Evolutionary conservation across 176 grass and related monocot species (phyloP).

Genomic region (Triticum urartu): DNA sequence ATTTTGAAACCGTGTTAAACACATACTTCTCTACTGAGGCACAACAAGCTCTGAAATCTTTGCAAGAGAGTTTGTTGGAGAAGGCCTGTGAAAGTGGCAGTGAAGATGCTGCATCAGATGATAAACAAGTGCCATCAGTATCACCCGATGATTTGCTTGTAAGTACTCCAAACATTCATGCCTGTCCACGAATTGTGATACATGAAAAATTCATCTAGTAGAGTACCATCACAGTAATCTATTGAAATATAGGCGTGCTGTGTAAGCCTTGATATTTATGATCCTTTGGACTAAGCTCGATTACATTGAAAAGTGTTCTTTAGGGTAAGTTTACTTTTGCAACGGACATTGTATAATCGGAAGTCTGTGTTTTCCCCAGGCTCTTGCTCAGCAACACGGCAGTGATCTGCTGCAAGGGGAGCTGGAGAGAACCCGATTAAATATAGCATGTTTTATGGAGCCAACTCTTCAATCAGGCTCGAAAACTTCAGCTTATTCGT

Average conservation of each 20-base stretch:
- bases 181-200: neutral
- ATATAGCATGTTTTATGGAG: constrained; percentile 94
- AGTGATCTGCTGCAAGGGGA: constrained; percentile 79
- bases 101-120: constrained; percentile 87
- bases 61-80: constrained; percentile 90
- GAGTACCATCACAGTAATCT: neutral
- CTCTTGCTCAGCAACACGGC: constrained; percentile 75
- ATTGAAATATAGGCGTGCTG: neutral
- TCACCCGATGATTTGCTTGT: constrained; percentile 99
- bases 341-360: neutral
- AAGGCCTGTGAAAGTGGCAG: constrained; percentile 95
- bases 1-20: constrained; percentile 79
- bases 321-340: neutral
- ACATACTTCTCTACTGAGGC: constrained; percentile 82
- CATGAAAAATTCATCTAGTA: neutral
- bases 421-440: constrained; percentile 83
- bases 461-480: constrained; percentile 45
- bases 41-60: constrained; percentile 76
- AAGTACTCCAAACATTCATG: constrained; percentile 37
- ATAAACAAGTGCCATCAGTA: constrained; percentile 63
- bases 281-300: neutral
- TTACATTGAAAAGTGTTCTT: neutral
- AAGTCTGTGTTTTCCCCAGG: constrained; percentile 42
- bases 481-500: constrained; percentile 39
- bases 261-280: neutral